Evolutionary conservation across 2,329 filamentous ascomycete species (phyloP).

Genomic region (Thelonectria olida): DNA sequence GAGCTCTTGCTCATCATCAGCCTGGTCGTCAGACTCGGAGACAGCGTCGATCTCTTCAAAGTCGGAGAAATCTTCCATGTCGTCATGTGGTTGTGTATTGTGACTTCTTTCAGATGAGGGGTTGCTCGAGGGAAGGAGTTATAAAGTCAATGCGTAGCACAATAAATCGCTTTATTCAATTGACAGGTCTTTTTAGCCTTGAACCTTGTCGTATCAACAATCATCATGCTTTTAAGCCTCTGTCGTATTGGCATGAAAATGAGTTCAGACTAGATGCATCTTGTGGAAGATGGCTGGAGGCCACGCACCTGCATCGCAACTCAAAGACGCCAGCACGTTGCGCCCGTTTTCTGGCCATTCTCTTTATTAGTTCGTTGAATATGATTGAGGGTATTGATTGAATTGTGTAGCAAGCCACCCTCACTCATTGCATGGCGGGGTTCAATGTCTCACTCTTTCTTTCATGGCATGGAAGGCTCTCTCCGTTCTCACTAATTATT

Average conservation of each 20-base stretch:
- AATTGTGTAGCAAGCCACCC: not conserved
- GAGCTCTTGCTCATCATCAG: constrained; percentile 23
- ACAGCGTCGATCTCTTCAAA: constrained; percentile 38
- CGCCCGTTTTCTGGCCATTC: not conserved
- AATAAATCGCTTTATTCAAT: not conserved
- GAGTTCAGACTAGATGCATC: not conserved
- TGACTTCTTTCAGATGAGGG: not conserved
- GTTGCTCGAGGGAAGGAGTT: not conserved
- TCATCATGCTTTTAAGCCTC: too few species aligned
- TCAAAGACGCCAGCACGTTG: too few species aligned
- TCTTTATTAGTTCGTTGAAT: not conserved
- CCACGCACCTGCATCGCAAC: too few species aligned
- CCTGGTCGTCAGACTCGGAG: constrained; percentile 30
- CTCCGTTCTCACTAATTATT: too few species aligned
- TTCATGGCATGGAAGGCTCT: too few species aligned
- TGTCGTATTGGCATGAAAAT: not conserved
- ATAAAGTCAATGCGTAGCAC: not conserved
- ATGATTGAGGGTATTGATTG: not conserved
- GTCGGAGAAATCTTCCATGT: constrained; percentile 36
- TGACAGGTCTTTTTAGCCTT: not conserved
- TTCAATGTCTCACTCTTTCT: not conserved
- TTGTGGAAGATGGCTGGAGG: not conserved
- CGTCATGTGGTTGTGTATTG: not conserved
- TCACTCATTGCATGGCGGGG: not conserved
- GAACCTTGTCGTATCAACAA: too few species aligned